phyloP scores from a whole-genome alignment of 768 basidiomycete genomes.

The Phanerodontia chrysosporium region DNA sequence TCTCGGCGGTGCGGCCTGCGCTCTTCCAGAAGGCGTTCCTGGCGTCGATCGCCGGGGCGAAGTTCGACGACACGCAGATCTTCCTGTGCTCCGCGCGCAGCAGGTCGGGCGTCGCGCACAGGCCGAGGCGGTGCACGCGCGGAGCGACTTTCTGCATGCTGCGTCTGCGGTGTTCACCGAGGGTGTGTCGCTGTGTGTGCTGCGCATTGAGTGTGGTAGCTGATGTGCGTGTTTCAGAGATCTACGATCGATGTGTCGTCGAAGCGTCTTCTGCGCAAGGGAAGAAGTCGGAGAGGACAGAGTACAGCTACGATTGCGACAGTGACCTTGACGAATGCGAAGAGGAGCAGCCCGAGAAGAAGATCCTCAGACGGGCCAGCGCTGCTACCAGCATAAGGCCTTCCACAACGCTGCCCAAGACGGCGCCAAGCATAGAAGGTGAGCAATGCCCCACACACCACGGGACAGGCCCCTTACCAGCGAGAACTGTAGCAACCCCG shows the following conservation, averaged over 20 bases:
- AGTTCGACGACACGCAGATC: constrained; percentile 12
- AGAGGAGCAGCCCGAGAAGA: neutral
- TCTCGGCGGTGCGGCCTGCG: constrained; percentile 1
- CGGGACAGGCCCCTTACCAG: no score
- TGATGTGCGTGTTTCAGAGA: neutral
- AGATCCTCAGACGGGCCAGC: neutral
- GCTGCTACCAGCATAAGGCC: neutral
- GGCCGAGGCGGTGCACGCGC: constrained; percentile 6
- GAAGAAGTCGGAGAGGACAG: neutral
- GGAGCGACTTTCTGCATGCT: constrained; percentile 9
- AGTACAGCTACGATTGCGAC: constrained; percentile 12
- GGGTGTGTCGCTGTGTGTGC: neutral
- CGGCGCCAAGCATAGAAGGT: neutral
- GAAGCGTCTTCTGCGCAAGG: neutral
- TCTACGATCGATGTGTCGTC: neutral
- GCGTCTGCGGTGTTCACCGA: constrained; percentile 5
- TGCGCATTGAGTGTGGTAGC: neutral
- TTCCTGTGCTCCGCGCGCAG: constrained; percentile 10
- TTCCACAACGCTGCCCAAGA: neutral
- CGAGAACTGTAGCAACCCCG: constrained; percentile 5
- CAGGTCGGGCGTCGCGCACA: constrained; percentile 7
- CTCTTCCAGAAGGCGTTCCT: constrained; percentile 12
- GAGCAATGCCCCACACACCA: no score
- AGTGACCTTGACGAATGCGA: constrained; percentile 11
- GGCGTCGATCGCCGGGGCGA: constrained; percentile 6